A percentile compares a stretch with the other conserved stretches of the same genome.
phyloP scores from a whole-genome alignment of 169 alveolate species.

The Ichthyophthirius multifiliis region DNA sequence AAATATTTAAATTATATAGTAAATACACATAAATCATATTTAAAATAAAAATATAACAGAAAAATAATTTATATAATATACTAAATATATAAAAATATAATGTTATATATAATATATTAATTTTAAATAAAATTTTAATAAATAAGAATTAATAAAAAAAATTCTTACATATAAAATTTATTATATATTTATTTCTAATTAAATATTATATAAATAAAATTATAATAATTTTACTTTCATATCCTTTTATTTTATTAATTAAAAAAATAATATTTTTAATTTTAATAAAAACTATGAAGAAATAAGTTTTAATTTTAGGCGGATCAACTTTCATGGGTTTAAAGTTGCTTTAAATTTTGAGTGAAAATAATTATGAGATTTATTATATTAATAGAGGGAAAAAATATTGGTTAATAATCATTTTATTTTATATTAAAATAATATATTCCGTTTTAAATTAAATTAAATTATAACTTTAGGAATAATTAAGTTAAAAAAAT shows the following conservation, averaged over 20 bases:
- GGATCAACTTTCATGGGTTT: constrained; percentile 66
- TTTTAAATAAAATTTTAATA: no score
- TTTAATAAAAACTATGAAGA: background rate
- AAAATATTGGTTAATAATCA: constrained; percentile 44
- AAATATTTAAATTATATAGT: no score
- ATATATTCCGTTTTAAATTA: background rate
- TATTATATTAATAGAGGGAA: constrained; percentile 59
- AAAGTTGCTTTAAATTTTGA: constrained; percentile 16
- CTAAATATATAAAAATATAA: no score
- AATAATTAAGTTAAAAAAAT: constrained; percentile 1
- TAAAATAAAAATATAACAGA: no score
- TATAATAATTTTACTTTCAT: no score
- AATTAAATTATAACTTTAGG: background rate
- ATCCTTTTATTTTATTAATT: background rate
- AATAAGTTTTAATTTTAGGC: constrained; percentile 41
- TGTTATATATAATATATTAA: no score
- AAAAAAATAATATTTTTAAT: background rate
- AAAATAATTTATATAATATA: no score
- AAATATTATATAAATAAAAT: no score
- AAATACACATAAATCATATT: no score
- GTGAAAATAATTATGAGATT: constrained; percentile 19
- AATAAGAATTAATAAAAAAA: no score
- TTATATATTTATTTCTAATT: no score
- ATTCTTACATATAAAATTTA: no score
- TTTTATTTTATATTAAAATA: background rate